phyloP scores from a whole-genome alignment of 2,329 filamentous ascomycete species.

The Apiospora phragmitis region DNA sequence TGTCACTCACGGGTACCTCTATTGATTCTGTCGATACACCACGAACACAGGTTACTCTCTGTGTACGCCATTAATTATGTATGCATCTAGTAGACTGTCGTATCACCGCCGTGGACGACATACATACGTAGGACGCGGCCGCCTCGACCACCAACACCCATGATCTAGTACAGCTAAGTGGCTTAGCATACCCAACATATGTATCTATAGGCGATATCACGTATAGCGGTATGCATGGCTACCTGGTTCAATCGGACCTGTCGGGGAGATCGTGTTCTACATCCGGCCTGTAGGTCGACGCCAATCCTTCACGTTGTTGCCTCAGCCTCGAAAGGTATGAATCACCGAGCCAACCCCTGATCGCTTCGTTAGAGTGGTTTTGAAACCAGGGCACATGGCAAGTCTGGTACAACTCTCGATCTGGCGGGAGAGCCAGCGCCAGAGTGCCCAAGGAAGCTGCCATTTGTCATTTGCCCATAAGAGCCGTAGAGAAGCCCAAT shows the following conservation, averaged over 20 bases:
- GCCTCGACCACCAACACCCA: neutral
- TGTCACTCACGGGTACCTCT: neutral
- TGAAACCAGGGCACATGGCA: neutral
- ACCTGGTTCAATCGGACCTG: conserved; percentile 6
- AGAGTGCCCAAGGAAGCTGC: neutral
- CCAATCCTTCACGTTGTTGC: neutral
- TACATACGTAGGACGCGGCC: neutral
- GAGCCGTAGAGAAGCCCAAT: neutral
- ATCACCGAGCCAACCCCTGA: conserved; percentile 4
- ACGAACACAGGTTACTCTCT: neutral
- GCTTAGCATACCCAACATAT: neutral
- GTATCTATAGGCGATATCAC: neutral
- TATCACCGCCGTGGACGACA: neutral
- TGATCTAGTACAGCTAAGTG: neutral
- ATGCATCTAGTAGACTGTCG: neutral
- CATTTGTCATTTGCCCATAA: neutral
- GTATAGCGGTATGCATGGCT: neutral
- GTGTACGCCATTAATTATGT: neutral
- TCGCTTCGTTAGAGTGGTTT: neutral
- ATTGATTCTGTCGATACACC: neutral
- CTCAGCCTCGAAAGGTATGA: conserved; percentile 6
- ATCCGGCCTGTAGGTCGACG: conserved; percentile 1
- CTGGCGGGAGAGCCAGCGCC: neutral
- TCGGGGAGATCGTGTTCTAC: conserved; percentile 5
- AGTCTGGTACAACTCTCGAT: neutral